Conservation (phyloP, 108 stramenopile genomes). For the Conticribra guillardii region DNA sequence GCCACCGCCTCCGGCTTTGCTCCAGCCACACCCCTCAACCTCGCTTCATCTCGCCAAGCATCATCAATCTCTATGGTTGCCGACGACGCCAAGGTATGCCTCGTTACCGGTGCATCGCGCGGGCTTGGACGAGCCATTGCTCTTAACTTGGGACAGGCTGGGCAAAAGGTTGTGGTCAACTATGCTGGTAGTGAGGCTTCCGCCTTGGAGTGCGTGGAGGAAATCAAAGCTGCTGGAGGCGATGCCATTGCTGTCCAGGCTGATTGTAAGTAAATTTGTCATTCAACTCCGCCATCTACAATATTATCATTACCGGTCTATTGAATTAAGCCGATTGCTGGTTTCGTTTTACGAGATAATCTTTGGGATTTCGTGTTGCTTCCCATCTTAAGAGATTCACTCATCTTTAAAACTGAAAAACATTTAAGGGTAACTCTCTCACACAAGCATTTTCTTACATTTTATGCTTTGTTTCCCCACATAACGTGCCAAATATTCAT, state of each 20-base stretch:
- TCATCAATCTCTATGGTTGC: conserved; percentile 74
- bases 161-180: conserved; percentile 95
- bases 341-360: too few species aligned
- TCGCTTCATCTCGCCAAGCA: conserved; percentile 11
- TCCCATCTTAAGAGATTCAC: too few species aligned
- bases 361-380: too few species aligned
- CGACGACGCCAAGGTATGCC: conserved; percentile 81
- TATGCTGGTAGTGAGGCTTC: conserved; percentile 86
- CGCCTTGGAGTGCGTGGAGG: conserved; percentile 82
- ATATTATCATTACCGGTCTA: not conserved
- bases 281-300: not conserved
- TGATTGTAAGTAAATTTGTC: conserved; percentile 70
- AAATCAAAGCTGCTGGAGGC: conserved; percentile 82
- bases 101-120: conserved; percentile 94
- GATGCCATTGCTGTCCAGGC: conserved; percentile 89
- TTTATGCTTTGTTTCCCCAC: conserved; percentile 1
- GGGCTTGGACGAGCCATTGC: conserved; percentile 95
- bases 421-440: too few species aligned
- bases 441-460: not conserved
- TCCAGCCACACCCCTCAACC: conserved; percentile 38
- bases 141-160: conserved; percentile 82
- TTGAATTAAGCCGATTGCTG: too few species aligned
- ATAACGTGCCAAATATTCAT: not conserved
- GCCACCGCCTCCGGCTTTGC: conserved; percentile 37
- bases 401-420: too few species aligned